Base-by-base conservation (phyloP, 2,329 filamentous ascomycete species). In the Pseudofabraea citricarpa region DNA sequence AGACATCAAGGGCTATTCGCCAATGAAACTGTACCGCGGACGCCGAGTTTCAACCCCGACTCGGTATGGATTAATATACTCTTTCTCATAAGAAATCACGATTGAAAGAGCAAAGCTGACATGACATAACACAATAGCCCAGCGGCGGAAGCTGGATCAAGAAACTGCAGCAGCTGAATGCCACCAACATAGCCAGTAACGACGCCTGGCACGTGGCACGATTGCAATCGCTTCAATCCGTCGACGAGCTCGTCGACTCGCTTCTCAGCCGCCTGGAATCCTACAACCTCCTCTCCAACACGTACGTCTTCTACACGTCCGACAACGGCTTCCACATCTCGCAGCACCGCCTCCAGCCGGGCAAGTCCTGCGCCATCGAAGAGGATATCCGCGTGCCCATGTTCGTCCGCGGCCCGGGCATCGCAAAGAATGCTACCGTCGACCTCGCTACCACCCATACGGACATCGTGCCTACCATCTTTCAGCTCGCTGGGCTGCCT, bases 31-130 rank as follows among this genome's bases (percentile, higher is more conserved):
- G 73, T 86, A 0, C 84, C 84, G 0, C 68, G 84, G 7, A 80
- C 73, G 0, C 64, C 69, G 0, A 77, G 79, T 56, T 88, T 87
- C 61, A 88, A 89, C 51, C 82, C 83, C 0, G 70, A 77, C 2
- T 63, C 13, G 8, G 24, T 27, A 27, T n/a, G n/a, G 67, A 48
- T 74, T 76, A 59, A 27, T 64, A 8, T 13, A 7, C 24, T 56
- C 43, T 1, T 52, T 16, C 23, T 20, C 19, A 10, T 37, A 10
- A 7, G 24, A 13, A 10, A 36, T 12, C 4, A 8, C 24, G 8
- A 27, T 27, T 13, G 13, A 7, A 8, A 8, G 24, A 27, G 24
- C 13, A n/a, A n/a, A n/a, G 24, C 24, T 13, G 24, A 19, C 2
- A 26, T 10, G 3, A 6, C 19, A 22, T 15, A 41, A 29, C 52